phyloP scores from a whole-genome alignment of 1,139 yeast genomes.

The Geotrichum klebahnii region DNA sequence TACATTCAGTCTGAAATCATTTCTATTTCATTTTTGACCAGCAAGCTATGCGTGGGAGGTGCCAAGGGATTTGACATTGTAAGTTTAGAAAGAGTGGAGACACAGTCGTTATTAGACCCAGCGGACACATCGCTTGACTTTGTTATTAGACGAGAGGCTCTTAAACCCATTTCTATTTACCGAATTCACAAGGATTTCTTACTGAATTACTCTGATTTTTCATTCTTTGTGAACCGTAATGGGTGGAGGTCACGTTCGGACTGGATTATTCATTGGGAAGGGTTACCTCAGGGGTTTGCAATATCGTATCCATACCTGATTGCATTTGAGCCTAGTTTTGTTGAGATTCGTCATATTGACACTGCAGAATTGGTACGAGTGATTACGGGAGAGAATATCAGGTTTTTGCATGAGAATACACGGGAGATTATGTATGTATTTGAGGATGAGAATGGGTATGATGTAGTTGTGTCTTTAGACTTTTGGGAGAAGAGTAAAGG shows the following conservation, averaged over 20 bases:
- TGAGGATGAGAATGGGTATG: slow-evolving; percentile 84
- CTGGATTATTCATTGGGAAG: slow-evolving; percentile 96
- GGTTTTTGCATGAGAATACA: slow-evolving; percentile 82
- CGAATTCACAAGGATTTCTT: slow-evolving; percentile 83
- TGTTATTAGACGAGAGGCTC: slow-evolving; percentile 74
- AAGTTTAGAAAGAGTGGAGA: slow-evolving; percentile 51
- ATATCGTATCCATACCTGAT: slow-evolving; percentile 88
- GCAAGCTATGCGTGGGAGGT: slow-evolving; percentile 89
- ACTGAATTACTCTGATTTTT: slow-evolving; percentile 84
- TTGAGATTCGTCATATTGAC: slow-evolving; percentile 89
- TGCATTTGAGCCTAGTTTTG: slow-evolving; percentile 84
- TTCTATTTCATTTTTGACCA: slow-evolving; percentile 82
- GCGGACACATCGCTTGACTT: slow-evolving; percentile 96
- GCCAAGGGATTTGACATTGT: slow-evolving; percentile 94
- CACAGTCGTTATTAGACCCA: slow-evolving; percentile 79
- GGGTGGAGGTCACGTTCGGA: slow-evolving; percentile 96
- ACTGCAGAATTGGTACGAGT: slow-evolving; percentile 79
- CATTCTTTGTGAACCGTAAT: slow-evolving; percentile 86
- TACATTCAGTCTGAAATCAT: slow-evolving; percentile 83
- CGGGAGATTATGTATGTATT: slow-evolving; percentile 92
- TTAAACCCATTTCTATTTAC: slow-evolving; percentile 88
- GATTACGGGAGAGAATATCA: slow-evolving; percentile 86
- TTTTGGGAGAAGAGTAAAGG: slow-evolving; percentile 60
- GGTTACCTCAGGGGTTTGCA: slow-evolving; percentile 87
- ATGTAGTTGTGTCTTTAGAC: slow-evolving; percentile 85